A percentile compares a stretch with the other conserved stretches of the same genome.
Conservation (phyloP, 306 rosid species). For the Prosopis cineraria region DNA sequence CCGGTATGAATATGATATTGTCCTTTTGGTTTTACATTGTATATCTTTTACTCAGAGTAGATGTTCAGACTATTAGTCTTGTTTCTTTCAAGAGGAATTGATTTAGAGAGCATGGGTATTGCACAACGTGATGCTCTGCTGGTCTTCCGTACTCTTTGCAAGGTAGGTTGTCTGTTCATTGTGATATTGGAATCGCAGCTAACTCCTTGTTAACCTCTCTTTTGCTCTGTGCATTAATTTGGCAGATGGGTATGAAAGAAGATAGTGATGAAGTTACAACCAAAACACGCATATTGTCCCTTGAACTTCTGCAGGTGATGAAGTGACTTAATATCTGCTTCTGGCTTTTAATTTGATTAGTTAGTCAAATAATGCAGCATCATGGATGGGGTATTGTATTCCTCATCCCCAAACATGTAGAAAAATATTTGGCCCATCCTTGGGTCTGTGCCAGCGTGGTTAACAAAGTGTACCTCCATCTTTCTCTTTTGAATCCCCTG, state of each 20-base stretch:
- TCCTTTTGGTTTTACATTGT: slow-evolving; percentile 29
- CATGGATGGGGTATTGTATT: neutral
- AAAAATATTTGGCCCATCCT: neutral
- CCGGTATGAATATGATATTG: slow-evolving; percentile 59
- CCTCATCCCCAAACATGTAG: neutral
- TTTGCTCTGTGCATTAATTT: slow-evolving; percentile 35
- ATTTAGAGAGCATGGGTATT: slow-evolving; percentile 90
- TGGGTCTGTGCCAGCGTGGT: too few relatives aligned
- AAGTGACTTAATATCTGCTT: slow-evolving; percentile 35
- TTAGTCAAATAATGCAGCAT: neutral
- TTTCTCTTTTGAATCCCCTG: neutral
- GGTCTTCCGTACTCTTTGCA: slow-evolving; percentile 98
- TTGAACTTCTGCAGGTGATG: slow-evolving; percentile 97
- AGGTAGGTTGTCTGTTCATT: slow-evolving; percentile 64
- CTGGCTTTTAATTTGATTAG: neutral
- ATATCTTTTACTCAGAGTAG: slow-evolving; percentile 17
- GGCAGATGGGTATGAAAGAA: slow-evolving; percentile 99
- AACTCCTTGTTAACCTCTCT: slow-evolving; percentile 27
- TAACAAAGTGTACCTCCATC: too few relatives aligned
- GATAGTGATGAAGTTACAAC: slow-evolving; percentile 90
- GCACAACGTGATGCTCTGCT: slow-evolving; percentile 88
- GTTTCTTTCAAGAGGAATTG: slow-evolving; percentile 79
- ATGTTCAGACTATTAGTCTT: slow-evolving; percentile 39
- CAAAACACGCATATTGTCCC: slow-evolving; percentile 93
- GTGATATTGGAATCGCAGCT: slow-evolving; percentile 31